phyloP scores from a whole-genome alignment of 106 monocot genomes.

The Dendrobium catenatum region DNA sequence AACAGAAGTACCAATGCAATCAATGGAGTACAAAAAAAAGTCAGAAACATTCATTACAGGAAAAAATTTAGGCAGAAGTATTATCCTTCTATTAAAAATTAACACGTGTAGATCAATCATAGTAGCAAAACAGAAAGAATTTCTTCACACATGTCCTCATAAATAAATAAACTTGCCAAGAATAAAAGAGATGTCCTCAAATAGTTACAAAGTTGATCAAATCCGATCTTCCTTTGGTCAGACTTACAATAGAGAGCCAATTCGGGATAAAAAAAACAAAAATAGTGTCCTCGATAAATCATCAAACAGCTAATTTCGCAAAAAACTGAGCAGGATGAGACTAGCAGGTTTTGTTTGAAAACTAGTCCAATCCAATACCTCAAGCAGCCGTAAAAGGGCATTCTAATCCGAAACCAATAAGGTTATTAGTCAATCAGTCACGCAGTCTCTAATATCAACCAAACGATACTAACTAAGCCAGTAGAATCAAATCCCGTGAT shows the following conservation, averaged over 20 bases:
- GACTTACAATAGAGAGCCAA: neutral
- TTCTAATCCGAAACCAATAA: neutral
- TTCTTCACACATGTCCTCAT: neutral
- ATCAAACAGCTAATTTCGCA: neutral
- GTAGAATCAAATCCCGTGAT: neutral
- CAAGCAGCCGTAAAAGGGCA: neutral
- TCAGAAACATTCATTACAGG: no score
- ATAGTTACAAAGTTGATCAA: neutral
- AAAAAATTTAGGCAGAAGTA: neutral
- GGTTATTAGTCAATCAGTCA: neutral
- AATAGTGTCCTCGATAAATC: neutral
- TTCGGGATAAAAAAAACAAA: neutral
- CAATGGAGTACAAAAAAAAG: neutral
- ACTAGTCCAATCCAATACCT: neutral
- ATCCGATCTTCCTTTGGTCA: neutral
- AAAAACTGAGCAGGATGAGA: neutral
- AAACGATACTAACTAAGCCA: neutral
- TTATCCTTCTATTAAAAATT: neutral
- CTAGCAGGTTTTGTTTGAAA: neutral
- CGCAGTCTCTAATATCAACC: neutral
- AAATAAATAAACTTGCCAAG: neutral
- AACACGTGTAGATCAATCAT: neutral
- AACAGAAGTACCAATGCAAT: neutral
- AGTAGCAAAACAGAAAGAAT: neutral
- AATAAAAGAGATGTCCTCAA: neutral